Evolutionary conservation across 495 filamentous ascomycete genomes (phyloP).

Genomic region (Halenospora varia): DNA sequence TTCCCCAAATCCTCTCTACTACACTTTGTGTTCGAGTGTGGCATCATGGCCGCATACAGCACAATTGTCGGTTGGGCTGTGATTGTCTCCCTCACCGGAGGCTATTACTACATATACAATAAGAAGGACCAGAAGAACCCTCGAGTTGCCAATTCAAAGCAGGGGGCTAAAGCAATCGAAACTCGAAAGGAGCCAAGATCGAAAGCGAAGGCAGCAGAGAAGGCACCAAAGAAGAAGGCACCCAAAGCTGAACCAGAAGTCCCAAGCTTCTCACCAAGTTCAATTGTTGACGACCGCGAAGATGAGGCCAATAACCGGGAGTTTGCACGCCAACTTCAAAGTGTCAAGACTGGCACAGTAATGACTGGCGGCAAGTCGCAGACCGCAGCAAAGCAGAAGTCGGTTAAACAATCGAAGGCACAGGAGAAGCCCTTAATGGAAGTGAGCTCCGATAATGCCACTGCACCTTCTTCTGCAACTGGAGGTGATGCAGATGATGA

Average conservation of each 20-base stretch:
- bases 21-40: not conserved
- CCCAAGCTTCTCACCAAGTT: not conserved
- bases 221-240: constrained; percentile 26
- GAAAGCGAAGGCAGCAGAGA: constrained; percentile 26
- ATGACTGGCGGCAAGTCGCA: constrained; percentile 50
- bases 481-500: constrained; percentile 82
- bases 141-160: constrained; percentile 5
- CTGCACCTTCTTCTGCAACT: constrained; percentile 66
- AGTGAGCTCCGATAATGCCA: constrained; percentile 32
- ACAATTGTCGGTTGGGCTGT: constrained; percentile 53
- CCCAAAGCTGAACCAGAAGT: not conserved
- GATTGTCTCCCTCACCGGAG: constrained; percentile 46
- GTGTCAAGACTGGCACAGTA: constrained; percentile 59
- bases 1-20: not conserved
- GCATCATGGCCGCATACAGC: constrained; percentile 14
- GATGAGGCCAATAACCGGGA: constrained; percentile 64
- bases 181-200: constrained; percentile 6
- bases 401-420: constrained; percentile 51
- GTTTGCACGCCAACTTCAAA: constrained; percentile 67
- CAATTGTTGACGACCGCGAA: constrained; percentile 36
- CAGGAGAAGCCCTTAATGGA: constrained; percentile 32
- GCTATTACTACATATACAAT: constrained; percentile 23
- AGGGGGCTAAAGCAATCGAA: constrained; percentile 1
- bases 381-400: constrained; percentile 38
- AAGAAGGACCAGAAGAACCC: constrained; percentile 15